Base-by-base conservation (phyloP, 257 asterid genomes). In the Ehretia macrophylla region DNA sequence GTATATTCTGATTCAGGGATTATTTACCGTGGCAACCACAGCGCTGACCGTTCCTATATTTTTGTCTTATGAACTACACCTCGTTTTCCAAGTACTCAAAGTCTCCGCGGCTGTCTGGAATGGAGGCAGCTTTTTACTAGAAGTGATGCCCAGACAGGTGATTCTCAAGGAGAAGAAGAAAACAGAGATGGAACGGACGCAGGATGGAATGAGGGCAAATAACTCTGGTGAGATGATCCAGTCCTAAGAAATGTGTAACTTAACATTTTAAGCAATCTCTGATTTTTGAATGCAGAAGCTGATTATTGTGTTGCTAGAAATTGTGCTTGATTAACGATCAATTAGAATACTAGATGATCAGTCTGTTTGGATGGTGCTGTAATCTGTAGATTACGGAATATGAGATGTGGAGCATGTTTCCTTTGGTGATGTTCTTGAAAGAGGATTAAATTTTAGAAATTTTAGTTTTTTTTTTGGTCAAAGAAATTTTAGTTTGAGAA, bases 101-200 rank as follows among this genome's bases (percentile, higher is more conserved):
- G 85, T 93, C 52, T 83, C 95, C 18, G 97, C 99, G 20, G 32
- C 96, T 11, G 72, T 86, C 18, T 89, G 99, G 97, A 88, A 89
- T 22, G 97, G 99, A 44, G 99, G 97, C 8, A 89, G 82, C 82
- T 93, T 93, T 61, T 62, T 93, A 52, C 79, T 89, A 1, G 99
- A 93, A 70, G 99, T 93, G 66, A 89, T 93, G 97, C 99, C 99
- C 0, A 85, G 91, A 37, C 99, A 88, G 51, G 95, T 86, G 40
- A 77, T 88, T 32, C 82, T 78, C 58, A 88, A 84, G 71, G 94
- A 92, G 85, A 86, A 81, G 71, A 86, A 86, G 76, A 92, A 82
- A 66, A 68, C 83, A 47, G 88, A 84, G 74, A 68, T 72, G 82
- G 74, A 77, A 46, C 80, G 75, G 2, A 59, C 58, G 0, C 83